Evolutionary conservation across 306 rosid species (phyloP).

Genomic region (Ormosia semicastrata): DNA sequence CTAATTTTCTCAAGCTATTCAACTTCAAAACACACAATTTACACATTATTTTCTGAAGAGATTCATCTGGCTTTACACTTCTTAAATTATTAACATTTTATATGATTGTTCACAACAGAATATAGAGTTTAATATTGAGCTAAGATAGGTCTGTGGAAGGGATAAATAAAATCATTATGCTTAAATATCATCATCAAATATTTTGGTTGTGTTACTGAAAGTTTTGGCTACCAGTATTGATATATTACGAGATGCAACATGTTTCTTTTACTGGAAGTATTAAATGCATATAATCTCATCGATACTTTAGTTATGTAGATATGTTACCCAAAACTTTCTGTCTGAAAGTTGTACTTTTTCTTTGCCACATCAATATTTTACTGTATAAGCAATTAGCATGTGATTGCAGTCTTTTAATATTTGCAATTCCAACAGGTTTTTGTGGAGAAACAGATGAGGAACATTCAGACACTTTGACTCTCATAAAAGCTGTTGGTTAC

Average conservation of each 20-base stretch:
- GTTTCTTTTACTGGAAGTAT: background rate
- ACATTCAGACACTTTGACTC: slow-evolving; percentile 69
- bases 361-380: background rate
- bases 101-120: background rate
- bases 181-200: background rate
- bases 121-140: background rate
- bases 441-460: slow-evolving; percentile 96
- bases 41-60: background rate
- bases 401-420: background rate
- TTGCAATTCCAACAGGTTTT: slow-evolving; percentile 62
- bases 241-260: background rate
- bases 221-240: background rate
- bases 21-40: background rate
- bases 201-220: background rate
- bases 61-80: background rate
- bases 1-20: background rate
- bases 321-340: background rate
- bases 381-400: background rate
- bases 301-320: background rate
- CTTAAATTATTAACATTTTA: background rate
- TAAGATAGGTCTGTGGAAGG: background rate
- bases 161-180: background rate
- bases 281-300: background rate
- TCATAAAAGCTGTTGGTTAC: slow-evolving; percentile 69
- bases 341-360: background rate